phyloP scores from a whole-genome alignment of 2,329 filamentous ascomycete genomes.

The Stemphylium lycopersici region DNA sequence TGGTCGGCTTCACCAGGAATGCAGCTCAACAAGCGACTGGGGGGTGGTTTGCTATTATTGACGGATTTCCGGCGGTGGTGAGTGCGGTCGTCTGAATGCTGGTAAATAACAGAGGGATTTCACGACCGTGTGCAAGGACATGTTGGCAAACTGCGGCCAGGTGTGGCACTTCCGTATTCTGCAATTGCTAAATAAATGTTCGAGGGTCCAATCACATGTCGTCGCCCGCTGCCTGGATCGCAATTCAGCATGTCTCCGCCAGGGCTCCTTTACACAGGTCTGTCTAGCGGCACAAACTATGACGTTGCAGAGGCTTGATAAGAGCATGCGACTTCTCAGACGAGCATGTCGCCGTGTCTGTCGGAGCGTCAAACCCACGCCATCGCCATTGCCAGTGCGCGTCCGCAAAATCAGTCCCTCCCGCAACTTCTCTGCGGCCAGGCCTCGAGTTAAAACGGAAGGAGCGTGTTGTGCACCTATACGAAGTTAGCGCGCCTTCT shows the following conservation, averaged over 20 bases:
- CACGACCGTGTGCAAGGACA: too few relatives aligned
- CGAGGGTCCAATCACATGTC: constrained; percentile 5
- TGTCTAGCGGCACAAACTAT: constrained; percentile 5
- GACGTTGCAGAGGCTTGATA: constrained; percentile 10
- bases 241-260: background rate
- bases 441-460: constrained; percentile 10
- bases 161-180: constrained; percentile 10
- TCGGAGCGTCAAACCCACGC: background rate
- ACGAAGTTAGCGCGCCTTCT: constrained; percentile 21
- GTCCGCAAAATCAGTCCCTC: background rate
- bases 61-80: too few relatives aligned
- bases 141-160: background rate
- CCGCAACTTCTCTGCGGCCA: constrained; percentile 7
- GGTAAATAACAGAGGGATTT: too few relatives aligned
- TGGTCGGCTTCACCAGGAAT: background rate
- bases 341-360: constrained; percentile 13
- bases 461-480: constrained; percentile 18
- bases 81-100: too few relatives aligned
- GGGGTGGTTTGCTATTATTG: too few relatives aligned
- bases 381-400: constrained; percentile 3
- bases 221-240: background rate
- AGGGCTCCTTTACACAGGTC: background rate
- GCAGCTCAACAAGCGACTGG: background rate
- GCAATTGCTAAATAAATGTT: constrained; percentile 4
- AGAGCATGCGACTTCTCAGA: constrained; percentile 10